Conservation (phyloP, 768 basidiomycete genomes). For the Holtermanniella nyarrowii region DNA sequence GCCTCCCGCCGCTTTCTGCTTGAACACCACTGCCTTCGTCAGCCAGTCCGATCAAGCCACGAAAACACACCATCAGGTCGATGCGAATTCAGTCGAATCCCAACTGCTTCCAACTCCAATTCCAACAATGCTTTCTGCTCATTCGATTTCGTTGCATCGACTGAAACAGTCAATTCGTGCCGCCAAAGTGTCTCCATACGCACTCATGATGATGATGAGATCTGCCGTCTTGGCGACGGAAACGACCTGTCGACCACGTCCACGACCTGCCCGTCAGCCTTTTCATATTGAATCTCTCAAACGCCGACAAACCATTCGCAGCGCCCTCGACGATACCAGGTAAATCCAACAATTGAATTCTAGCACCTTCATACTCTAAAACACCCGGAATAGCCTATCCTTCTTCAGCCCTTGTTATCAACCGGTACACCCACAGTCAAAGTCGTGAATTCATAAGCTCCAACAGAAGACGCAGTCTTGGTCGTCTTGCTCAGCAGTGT, state of each 20-base stretch:
- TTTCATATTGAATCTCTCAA: neutral
- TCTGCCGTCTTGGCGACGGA: constrained; percentile 85
- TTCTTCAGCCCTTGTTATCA: neutral
- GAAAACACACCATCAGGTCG: constrained; percentile 57
- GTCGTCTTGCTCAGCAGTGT: constrained; percentile 87
- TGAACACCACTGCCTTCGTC: constrained; percentile 62
- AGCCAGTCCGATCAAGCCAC: neutral
- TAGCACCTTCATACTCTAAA: constrained; percentile 84
- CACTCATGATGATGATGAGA: constrained; percentile 56
- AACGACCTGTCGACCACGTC: constrained; percentile 91
- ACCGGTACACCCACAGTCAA: constrained; percentile 53
- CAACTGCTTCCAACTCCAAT: constrained; percentile 89
- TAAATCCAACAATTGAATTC: constrained; percentile 87
- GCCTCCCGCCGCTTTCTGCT: constrained; percentile 82
- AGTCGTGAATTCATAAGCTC: constrained; percentile 93
- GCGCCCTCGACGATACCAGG: constrained; percentile 72
- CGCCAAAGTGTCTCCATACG: constrained; percentile 6
- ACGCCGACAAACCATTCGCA: constrained; percentile 28
- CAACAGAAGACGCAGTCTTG: constrained; percentile 75
- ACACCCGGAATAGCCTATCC: constrained; percentile 85
- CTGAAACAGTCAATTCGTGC: constrained; percentile 10
- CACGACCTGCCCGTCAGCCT: constrained; percentile 49
- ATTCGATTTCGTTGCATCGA: constrained; percentile 46
- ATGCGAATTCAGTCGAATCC: constrained; percentile 80
- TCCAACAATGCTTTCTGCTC: constrained; percentile 83